Evolutionary conservation across 176 grass and related monocot genomes (phyloP).

Genomic region (Oryza punctata): DNA sequence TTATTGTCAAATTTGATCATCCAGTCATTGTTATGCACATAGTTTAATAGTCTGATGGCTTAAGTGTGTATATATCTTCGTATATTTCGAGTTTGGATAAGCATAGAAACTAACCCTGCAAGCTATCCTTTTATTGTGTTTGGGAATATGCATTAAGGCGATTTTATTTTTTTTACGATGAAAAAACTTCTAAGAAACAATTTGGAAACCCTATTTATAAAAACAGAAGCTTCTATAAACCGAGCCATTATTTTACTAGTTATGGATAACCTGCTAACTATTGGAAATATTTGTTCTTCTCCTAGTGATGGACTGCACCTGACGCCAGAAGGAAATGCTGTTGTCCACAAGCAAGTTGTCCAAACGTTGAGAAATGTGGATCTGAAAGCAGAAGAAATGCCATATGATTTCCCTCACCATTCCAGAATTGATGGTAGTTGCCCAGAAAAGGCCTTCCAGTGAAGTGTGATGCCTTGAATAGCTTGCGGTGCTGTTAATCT

Average conservation of each 20-base stretch:
- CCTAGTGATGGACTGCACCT: conserved; percentile 81
- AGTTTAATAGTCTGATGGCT: not conserved
- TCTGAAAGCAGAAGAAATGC: conserved; percentile 72
- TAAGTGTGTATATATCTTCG: not conserved
- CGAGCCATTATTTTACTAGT: not conserved
- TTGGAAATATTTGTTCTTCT: conserved; percentile 29
- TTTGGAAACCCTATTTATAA: not conserved
- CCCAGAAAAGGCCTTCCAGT: conserved; percentile 68
- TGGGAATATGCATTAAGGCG: not conserved
- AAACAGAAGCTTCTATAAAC: not conserved
- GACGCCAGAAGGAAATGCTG: conserved; percentile 67
- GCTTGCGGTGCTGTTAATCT: not conserved
- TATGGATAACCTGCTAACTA: not conserved
- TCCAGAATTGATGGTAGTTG: conserved; percentile 56
- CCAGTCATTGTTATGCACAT: no score
- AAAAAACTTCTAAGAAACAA: not conserved
- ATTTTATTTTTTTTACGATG: not conserved
- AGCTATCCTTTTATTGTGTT: not conserved
- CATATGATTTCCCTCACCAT: conserved; percentile 74
- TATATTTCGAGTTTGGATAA: not conserved
- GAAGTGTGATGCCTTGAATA: conserved; percentile 12
- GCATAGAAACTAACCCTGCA: not conserved
- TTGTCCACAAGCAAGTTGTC: conserved; percentile 73
- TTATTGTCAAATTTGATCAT: not conserved
- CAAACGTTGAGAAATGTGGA: conserved; percentile 44